These are phyloP conservation scores for Silene coronaria DNA, from an alignment of 179 eudicot species.

Conservation along the genomic window DNA sequence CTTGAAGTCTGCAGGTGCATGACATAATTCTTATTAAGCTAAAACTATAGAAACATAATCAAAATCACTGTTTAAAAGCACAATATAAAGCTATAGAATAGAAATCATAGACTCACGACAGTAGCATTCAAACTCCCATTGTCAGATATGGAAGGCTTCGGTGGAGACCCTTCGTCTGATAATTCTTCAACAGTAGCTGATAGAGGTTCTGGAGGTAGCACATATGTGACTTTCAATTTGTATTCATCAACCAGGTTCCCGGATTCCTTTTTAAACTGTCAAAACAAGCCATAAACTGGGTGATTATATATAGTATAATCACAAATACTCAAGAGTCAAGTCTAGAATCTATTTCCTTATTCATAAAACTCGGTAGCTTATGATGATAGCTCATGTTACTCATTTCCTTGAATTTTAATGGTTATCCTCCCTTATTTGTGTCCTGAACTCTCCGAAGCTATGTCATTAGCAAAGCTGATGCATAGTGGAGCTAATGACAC, in stretches of 20 bases:
- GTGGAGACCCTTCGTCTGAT: constrained; percentile 60
- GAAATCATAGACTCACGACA: constrained; percentile 37
- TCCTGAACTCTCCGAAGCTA: too few relatives aligned
- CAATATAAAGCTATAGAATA: neutral
- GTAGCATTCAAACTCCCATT: constrained; percentile 40
- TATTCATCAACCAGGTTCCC: constrained; percentile 63
- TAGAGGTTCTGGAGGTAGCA: constrained; percentile 46
- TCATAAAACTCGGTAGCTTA: too few relatives aligned
- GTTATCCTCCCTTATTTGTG: too few relatives aligned
- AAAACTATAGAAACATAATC: neutral
- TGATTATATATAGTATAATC: too few relatives aligned
- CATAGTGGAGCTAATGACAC: too few relatives aligned
- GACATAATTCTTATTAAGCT: neutral
- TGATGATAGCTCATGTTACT: too few relatives aligned
- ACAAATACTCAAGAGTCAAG: neutral
- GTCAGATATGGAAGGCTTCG: constrained; percentile 52
- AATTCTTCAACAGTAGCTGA: constrained; percentile 44
- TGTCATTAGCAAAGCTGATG: too few relatives aligned
- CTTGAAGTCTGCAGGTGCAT: constrained; percentile 24
- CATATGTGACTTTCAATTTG: constrained; percentile 57
- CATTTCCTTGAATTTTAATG: too few relatives aligned
- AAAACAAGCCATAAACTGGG: constrained; percentile 5
- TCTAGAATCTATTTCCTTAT: too few relatives aligned
- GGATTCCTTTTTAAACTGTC: constrained; percentile 53
- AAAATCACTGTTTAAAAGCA: neutral